A percentile compares a stretch with the other conserved stretches of the same genome.
phyloP scores from a whole-genome alignment of 495 filamentous ascomycete species.

The Penicillium lividum region DNA sequence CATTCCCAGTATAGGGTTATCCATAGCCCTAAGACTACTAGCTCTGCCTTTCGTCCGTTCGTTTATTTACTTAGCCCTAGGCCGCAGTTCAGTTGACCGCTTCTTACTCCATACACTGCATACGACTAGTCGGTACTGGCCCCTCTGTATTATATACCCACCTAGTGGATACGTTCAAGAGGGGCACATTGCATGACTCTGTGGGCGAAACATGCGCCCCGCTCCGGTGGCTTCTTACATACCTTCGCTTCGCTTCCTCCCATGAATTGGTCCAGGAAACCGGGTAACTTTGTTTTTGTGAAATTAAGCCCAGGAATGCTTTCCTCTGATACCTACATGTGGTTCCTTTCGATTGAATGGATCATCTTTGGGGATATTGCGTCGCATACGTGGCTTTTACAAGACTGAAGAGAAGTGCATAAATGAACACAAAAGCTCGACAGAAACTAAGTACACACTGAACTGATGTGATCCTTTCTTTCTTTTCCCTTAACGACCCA shows the following conservation, averaged over 20 bases:
- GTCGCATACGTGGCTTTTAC: too few relatives aligned
- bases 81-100: not conserved
- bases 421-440: not conserved
- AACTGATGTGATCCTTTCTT: not conserved
- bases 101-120: not conserved
- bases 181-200: slow-evolving; percentile 6
- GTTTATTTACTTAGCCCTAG: not conserved
- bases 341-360: not conserved
- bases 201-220: not conserved
- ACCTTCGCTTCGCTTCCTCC: not conserved
- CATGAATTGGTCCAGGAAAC: not conserved
- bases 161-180: not conserved
- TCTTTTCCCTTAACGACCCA: not conserved
- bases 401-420: too few relatives aligned
- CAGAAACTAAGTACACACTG: not conserved
- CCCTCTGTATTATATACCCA: not conserved
- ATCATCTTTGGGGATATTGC: not conserved
- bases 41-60: not conserved
- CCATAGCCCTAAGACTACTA: not conserved
- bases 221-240: not conserved
- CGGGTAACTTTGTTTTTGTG: not conserved
- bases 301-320: not conserved
- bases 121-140: not conserved
- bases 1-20: not conserved
- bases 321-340: not conserved